Percentiles rank a stretch among this genome's conserved stretches.
Conservation (phyloP, 768 basidiomycete genomes). For the Naganishia vaughanmartiniae region DNA sequence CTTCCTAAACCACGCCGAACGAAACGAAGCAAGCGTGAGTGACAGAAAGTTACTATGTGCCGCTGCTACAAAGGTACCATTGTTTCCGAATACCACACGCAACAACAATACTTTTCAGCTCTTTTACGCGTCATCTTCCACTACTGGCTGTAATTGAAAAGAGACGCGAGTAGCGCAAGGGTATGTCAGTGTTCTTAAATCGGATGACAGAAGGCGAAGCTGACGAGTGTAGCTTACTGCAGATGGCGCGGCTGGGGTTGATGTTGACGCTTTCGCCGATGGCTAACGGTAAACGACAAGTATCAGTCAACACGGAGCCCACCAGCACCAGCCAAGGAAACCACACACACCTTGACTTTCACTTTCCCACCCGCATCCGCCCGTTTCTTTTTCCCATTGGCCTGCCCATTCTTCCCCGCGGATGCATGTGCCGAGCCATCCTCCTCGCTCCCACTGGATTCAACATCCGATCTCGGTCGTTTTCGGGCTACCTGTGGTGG, state of each 20-base stretch:
- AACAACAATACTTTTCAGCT: constrained; percentile 44
- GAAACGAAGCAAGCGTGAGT: neutral
- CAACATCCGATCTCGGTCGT: constrained; percentile 33
- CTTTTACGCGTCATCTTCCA: constrained; percentile 33
- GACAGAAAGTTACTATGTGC: neutral
- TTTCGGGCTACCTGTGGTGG: neutral
- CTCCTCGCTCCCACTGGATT: neutral
- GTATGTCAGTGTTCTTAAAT: no score
- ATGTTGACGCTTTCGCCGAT: constrained; percentile 36
- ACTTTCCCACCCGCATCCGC: neutral
- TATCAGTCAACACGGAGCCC: no score
- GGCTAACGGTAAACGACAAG: neutral
- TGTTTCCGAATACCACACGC: constrained; percentile 48
- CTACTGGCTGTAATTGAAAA: neutral
- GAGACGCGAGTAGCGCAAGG: neutral
- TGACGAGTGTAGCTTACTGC: neutral
- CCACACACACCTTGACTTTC: neutral
- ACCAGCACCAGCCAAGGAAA: no score
- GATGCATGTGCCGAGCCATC: neutral
- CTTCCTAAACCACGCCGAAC: constrained; percentile 25
- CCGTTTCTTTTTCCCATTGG: neutral
- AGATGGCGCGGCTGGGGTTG: neutral
- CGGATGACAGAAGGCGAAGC: neutral
- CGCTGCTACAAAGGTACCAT: constrained; percentile 9
- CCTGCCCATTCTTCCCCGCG: neutral